phyloP scores from a whole-genome alignment of 225 moss, liverwort and hornwort genomes.

The Climacium dendroides region DNA sequence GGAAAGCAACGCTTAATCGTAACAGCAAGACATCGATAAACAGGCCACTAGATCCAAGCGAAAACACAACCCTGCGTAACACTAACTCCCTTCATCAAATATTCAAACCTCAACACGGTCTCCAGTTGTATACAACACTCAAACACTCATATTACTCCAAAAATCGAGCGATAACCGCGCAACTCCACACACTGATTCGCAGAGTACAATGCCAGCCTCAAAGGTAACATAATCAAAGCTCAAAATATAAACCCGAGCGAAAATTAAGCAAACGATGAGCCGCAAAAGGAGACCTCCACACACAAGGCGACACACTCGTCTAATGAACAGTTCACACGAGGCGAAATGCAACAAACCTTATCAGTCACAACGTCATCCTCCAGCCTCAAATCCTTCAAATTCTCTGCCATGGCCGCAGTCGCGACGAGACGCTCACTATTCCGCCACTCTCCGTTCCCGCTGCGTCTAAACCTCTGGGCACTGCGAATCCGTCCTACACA shows the following conservation, averaged over 20 bases:
- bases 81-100: background rate
- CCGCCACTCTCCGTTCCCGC: background rate
- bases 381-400: constrained; percentile 43
- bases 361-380: constrained; percentile 28
- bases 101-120: background rate
- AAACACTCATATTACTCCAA: background rate
- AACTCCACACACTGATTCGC: background rate
- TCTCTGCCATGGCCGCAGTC: constrained; percentile 53
- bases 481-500: background rate
- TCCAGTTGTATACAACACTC: background rate
- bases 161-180: background rate
- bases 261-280: background rate
- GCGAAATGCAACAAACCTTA: background rate
- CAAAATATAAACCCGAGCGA: background rate
- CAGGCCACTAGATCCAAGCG: background rate
- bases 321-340: background rate
- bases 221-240: background rate
- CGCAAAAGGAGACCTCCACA: background rate
- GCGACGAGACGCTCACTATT: background rate
- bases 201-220: background rate
- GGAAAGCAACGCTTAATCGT: background rate
- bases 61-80: background rate
- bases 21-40: background rate
- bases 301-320: background rate
- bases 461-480: background rate